Evolutionary conservation across 1,139 yeast species (phyloP).

Genomic region (Kodamaea fungicola): DNA sequence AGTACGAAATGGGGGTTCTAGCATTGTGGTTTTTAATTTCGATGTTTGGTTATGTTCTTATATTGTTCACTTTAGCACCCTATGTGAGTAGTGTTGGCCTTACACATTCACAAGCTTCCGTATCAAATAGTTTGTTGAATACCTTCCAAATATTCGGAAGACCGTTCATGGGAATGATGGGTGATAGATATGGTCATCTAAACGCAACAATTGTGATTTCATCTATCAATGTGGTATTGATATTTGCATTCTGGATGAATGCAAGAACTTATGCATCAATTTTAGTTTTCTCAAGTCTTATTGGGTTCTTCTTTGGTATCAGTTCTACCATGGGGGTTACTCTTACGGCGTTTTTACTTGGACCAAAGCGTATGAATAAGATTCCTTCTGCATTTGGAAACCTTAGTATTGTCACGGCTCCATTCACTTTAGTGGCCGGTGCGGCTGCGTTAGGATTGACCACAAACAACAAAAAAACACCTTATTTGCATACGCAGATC

Average conservation of each 20-base stretch:
- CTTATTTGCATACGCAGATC: slow-evolving; percentile 57
- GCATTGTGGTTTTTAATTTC: slow-evolving; percentile 56
- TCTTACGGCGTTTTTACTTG: slow-evolving; percentile 52
- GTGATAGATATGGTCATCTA: slow-evolving; percentile 57
- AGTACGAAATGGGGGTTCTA: slow-evolving; percentile 39
- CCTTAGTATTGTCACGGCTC: slow-evolving; percentile 45
- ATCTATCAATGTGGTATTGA: slow-evolving; percentile 1
- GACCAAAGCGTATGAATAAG: slow-evolving; percentile 24
- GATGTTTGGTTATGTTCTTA: slow-evolving; percentile 54
- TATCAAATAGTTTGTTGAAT: slow-evolving; percentile 57
- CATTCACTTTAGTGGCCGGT: slow-evolving; percentile 28
- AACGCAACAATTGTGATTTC: slow-evolving; percentile 21
- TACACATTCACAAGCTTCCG: slow-evolving; percentile 51
- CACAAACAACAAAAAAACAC: slow-evolving; percentile 27
- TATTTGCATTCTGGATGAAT: slow-evolving; percentile 54
- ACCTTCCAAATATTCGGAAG: slow-evolving; percentile 66
- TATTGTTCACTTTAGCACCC: slow-evolving; percentile 59
- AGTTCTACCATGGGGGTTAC: slow-evolving; percentile 65
- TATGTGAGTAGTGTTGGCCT: slow-evolving; percentile 62
- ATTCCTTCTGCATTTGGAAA: slow-evolving; percentile 61
- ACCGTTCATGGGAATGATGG: slow-evolving; percentile 56
- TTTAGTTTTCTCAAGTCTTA: slow-evolving; percentile 48
- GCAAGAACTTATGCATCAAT: slow-evolving; percentile 48
- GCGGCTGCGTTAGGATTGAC: slow-evolving; percentile 46
- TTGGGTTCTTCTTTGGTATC: slow-evolving; percentile 57